These are phyloP conservation scores for Pisolithus thermaeus DNA, from an alignment of 1,284 basidiomycete genomes.

Conservation along the genomic window DNA sequence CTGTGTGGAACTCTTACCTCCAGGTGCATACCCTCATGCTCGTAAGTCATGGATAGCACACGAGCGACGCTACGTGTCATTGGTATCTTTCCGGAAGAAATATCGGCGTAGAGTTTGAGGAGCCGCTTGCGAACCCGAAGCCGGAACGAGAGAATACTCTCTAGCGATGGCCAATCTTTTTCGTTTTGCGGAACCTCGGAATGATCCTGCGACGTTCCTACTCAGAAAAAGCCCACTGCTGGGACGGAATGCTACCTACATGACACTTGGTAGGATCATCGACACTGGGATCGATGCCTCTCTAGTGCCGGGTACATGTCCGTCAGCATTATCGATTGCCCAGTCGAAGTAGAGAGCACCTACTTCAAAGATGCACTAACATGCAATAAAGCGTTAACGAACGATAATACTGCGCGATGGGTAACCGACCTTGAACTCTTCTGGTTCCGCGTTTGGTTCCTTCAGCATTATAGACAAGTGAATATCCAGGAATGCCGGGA, in stretches of 20 bases:
- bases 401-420: conserved; percentile 35
- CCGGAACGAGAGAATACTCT: conserved; percentile 75
- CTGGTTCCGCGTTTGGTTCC: conserved; percentile 79
- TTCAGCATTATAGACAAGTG: conserved; percentile 74
- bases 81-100: conserved; percentile 51
- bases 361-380: conserved; percentile 77
- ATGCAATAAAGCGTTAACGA: conserved; percentile 33
- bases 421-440: conserved; percentile 64
- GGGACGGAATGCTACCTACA: conserved; percentile 38
- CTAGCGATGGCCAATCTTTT: conserved; percentile 83
- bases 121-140: conserved; percentile 70
- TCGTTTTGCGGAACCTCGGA: conserved; percentile 79
- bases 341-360: conserved; percentile 2
- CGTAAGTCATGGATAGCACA: conserved; percentile 83
- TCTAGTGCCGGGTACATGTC: conserved; percentile 35
- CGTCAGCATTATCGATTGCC: conserved; percentile 4
- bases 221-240: conserved; percentile 1
- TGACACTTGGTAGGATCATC: conserved; percentile 84
- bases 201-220: conserved; percentile 53
- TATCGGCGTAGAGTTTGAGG: conserved; percentile 64
- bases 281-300: conserved; percentile 94
- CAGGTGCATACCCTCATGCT: conserved; percentile 83
- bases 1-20: conserved; percentile 42
- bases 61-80: conserved; percentile 70
- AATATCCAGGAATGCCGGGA: conserved; percentile 88